Percentiles rank a stretch among this genome's conserved stretches.
Evolutionary conservation across 257 asterid species (phyloP).

Genomic region (Gardenia jasminoides): DNA sequence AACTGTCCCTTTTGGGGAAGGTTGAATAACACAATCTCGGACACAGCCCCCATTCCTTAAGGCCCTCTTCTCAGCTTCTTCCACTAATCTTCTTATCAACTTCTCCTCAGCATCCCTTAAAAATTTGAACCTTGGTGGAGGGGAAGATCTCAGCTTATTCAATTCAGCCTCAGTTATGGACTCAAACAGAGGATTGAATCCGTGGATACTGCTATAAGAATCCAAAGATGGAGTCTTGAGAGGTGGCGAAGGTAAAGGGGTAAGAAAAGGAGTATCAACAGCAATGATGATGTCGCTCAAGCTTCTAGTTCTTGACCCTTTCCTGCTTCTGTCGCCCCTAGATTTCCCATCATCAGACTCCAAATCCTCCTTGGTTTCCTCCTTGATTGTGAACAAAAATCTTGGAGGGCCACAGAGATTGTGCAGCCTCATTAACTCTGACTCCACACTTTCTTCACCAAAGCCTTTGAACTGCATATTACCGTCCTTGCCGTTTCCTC

Average conservation of each 20-base stretch:
- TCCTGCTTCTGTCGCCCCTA: constrained; percentile 45
- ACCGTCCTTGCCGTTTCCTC: constrained; percentile 36
- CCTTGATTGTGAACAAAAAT: constrained; percentile 85
- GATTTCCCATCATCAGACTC: constrained; percentile 79
- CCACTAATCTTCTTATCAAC: constrained; percentile 48
- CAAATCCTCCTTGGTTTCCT: constrained; percentile 86
- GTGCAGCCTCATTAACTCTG: constrained; percentile 78
- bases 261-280: constrained; percentile 42
- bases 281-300: constrained; percentile 57
- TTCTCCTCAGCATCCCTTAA: constrained; percentile 95
- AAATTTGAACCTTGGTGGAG: constrained; percentile 93
- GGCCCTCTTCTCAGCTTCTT: constrained; percentile 46
- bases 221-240: constrained; percentile 40
- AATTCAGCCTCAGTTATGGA: constrained; percentile 57
- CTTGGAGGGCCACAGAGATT: constrained; percentile 93
- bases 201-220: constrained; percentile 40
- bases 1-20: constrained; percentile 16
- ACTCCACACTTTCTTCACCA: constrained; percentile 65
- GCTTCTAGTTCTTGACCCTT: constrained; percentile 67
- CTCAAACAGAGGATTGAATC: constrained; percentile 83
- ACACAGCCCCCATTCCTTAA: constrained; percentile 16
- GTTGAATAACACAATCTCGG: constrained; percentile 23
- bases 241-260: constrained; percentile 77
- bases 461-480: constrained; percentile 27
- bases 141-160: constrained; percentile 65